Conservation (phyloP, 2,329 filamentous ascomycete species). For the Sarocladiaceae sp. region DNA sequence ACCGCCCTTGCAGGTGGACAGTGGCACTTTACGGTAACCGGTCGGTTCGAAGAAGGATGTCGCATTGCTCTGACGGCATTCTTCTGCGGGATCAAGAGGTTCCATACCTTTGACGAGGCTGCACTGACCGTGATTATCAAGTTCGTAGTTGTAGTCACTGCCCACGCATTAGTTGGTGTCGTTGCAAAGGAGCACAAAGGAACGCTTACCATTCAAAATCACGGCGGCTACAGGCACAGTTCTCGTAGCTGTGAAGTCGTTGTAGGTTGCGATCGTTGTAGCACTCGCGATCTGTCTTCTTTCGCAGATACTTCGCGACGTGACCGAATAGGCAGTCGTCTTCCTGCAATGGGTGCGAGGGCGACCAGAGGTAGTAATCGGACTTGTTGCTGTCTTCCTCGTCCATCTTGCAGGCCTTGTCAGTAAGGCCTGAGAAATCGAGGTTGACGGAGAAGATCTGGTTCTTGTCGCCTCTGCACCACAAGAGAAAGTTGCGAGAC, state of each 20-base stretch:
- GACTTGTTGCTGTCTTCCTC: constrained; percentile 43
- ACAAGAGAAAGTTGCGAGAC: constrained; percentile 86
- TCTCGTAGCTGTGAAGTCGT: constrained; percentile 64
- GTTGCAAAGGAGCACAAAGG: neutral
- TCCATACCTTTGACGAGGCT: constrained; percentile 65
- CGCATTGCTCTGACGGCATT: constrained; percentile 55
- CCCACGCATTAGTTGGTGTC: neutral
- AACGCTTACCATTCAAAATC: constrained; percentile 84
- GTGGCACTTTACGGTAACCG: constrained; percentile 81
- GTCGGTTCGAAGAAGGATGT: constrained; percentile 77
- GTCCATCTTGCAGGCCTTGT: constrained; percentile 63
- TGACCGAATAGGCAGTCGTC: constrained; percentile 91
- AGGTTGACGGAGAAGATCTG: constrained; percentile 71
- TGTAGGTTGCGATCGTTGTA: constrained; percentile 72
- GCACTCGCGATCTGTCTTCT: constrained; percentile 71
- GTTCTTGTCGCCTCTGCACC: constrained; percentile 57
- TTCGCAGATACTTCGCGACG: constrained; percentile 81
- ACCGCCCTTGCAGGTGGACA: constrained; percentile 80
- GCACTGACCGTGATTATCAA: constrained; percentile 71
- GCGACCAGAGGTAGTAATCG: constrained; percentile 85
- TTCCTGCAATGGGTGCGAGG: constrained; percentile 71
- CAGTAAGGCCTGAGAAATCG: constrained; percentile 78
- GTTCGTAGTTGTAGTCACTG: constrained; percentile 91
- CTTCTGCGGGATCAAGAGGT: constrained; percentile 45
- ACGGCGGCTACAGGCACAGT: constrained; percentile 75